phyloP scores from a whole-genome alignment of 1,284 basidiomycete genomes.

The Cystobasidium sp. region DNA sequence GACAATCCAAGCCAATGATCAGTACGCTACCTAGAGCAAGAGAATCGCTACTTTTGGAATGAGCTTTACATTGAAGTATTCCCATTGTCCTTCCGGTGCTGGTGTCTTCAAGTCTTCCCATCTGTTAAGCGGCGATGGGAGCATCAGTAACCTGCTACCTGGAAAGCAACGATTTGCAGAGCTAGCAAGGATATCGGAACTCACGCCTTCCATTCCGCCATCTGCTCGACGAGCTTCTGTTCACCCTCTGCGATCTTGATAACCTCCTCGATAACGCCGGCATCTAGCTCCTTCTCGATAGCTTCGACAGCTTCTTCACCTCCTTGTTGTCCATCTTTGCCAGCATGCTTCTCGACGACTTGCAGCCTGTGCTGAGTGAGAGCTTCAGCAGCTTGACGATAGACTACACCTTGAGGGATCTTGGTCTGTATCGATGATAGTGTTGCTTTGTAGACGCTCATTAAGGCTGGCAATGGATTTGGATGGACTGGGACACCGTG shows the following conservation, averaged over 20 bases:
- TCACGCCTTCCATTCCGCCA: constrained; percentile 95
- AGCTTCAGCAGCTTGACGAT: constrained; percentile 86
- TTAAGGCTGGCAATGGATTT: constrained; percentile 77
- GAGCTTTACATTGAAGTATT: constrained; percentile 63
- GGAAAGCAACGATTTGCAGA: background rate
- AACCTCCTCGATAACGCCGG: constrained; percentile 82
- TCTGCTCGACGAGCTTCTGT: constrained; percentile 74
- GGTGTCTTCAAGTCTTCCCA: constrained; percentile 86
- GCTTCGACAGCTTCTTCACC: constrained; percentile 62
- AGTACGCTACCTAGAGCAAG: background rate
- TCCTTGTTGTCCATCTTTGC: constrained; percentile 62
- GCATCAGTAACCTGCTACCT: background rate
- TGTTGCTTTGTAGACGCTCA: constrained; percentile 76
- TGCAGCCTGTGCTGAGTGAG: constrained; percentile 81
- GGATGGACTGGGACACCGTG: constrained; percentile 67
- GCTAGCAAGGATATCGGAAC: constrained; percentile 58
- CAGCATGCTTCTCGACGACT: constrained; percentile 64
- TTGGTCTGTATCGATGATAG: constrained; percentile 68
- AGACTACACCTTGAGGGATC: constrained; percentile 80
- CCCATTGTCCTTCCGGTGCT: constrained; percentile 81
- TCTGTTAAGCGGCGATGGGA: constrained; percentile 59
- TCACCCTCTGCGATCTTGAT: constrained; percentile 84
- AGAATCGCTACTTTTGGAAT: background rate
- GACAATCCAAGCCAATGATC: background rate
- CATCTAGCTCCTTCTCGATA: constrained; percentile 73